phyloP scores from a whole-genome alignment of 2,329 filamentous ascomycete species.

The Biscogniauxia marginata region DNA sequence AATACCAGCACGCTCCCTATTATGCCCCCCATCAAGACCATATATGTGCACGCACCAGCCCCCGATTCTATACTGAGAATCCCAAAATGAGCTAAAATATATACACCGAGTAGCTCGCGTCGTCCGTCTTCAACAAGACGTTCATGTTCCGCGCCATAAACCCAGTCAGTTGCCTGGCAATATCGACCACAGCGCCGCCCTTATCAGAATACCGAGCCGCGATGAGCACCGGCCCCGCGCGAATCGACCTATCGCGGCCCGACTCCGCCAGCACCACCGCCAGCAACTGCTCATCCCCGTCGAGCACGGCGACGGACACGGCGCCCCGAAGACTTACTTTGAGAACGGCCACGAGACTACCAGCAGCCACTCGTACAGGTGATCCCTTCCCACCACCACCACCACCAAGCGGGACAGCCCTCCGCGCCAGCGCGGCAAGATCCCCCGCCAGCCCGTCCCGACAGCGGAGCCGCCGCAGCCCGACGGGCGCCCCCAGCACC shows the following conservation, averaged over 20 bases:
- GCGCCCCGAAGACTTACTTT: background rate
- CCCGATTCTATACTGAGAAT: too few relatives aligned
- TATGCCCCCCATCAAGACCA: too few relatives aligned
- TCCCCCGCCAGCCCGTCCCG: background rate
- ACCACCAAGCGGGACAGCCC: too few relatives aligned
- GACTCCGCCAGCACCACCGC: slow-evolving; percentile 2
- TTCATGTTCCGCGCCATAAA: slow-evolving; percentile 1
- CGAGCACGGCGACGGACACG: background rate
- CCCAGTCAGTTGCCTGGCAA: background rate
- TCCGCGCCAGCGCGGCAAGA: too few relatives aligned
- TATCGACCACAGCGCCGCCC: background rate
- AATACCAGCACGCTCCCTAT: too few relatives aligned
- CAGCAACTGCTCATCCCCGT: background rate
- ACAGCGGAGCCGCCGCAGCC: background rate
- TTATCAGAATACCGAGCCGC: background rate
- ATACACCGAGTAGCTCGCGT: background rate
- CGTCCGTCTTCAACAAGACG: background rate
- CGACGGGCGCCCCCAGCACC: background rate
- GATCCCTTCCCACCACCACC: too few relatives aligned
- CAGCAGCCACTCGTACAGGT: too few relatives aligned
- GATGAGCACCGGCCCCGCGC: background rate
- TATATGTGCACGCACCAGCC: too few relatives aligned
- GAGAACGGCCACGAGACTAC: background rate
- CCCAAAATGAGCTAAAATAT: too few relatives aligned
- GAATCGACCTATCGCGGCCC: slow-evolving; percentile 1